phyloP scores from a whole-genome alignment of 169 alveolate genomes.

The Eimeria maxima region DNA sequence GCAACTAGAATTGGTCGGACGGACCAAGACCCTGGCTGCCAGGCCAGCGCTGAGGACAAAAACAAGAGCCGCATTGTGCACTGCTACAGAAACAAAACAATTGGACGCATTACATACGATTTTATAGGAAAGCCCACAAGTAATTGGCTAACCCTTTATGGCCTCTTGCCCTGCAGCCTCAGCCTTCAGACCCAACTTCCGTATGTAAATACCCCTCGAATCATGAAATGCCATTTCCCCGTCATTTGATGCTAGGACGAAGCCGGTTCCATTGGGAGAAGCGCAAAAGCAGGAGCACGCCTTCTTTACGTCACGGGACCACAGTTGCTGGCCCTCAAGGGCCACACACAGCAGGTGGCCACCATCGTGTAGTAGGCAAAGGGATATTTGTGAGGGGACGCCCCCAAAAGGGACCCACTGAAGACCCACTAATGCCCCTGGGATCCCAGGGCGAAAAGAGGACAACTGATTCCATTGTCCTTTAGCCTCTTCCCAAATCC shows the following conservation, averaged over 20 bases:
- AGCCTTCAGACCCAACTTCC: not conserved
- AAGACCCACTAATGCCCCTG: constrained; percentile 49
- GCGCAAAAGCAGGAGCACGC: constrained; percentile 35
- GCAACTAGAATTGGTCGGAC: constrained; percentile 49
- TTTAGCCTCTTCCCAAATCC: constrained; percentile 44
- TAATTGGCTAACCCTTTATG: constrained; percentile 8
- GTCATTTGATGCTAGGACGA: constrained; percentile 36
- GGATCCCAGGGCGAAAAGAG: not conserved
- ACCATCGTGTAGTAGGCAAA: constrained; percentile 46
- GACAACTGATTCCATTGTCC: constrained; percentile 50
- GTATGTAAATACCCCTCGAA: constrained; percentile 53
- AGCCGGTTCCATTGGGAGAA: constrained; percentile 29
- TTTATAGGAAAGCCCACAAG: not conserved
- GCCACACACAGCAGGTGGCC: constrained; percentile 59
- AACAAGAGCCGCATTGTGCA: not conserved
- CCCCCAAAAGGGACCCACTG: constrained; percentile 27
- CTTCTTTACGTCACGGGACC: constrained; percentile 66
- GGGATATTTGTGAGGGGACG: not conserved
- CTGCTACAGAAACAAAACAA: not conserved
- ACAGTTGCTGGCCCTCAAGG: constrained; percentile 49
- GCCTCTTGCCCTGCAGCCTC: not conserved
- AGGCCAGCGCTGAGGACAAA: constrained; percentile 27
- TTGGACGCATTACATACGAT: not conserved
- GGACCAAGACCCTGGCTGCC: constrained; percentile 78
- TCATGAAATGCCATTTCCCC: constrained; percentile 41